These are phyloP conservation scores for Heterobasidion parviporum DNA, from an alignment of 1,284 basidiomycete species.

Conservation along the genomic window DNA sequence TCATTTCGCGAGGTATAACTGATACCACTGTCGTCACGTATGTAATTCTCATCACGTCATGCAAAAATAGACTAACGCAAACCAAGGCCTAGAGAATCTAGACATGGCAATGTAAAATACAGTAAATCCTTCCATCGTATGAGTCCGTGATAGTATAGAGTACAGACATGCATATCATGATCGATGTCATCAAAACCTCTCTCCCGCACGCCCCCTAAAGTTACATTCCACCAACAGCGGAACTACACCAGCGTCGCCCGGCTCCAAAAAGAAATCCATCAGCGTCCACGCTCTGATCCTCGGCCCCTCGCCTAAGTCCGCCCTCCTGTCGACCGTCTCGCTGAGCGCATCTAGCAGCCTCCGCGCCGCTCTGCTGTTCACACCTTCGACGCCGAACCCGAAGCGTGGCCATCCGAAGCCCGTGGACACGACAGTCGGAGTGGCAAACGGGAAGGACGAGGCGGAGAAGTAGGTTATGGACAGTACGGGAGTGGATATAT, in stretches of 20 bases:
- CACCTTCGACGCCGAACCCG: conserved; percentile 73
- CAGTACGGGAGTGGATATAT: conserved; percentile 35
- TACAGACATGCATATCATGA: background rate
- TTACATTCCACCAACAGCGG: conserved; percentile 73
- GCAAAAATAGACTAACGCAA: too few relatives aligned
- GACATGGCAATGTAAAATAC: too few relatives aligned
- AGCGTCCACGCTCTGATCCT: conserved; percentile 63
- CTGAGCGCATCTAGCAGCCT: conserved; percentile 59
- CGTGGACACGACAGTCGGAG: conserved; percentile 57
- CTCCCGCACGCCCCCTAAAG: conserved; percentile 34
- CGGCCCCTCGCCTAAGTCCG: conserved; percentile 17
- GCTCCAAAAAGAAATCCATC: conserved; percentile 62
- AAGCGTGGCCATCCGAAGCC: conserved; percentile 74
- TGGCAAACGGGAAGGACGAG: conserved; percentile 72
- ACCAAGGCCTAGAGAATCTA: too few relatives aligned
- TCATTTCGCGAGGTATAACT: too few relatives aligned
- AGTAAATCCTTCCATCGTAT: too few relatives aligned
- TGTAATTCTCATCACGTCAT: too few relatives aligned
- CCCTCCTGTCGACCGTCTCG: conserved; percentile 6
- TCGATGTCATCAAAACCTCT: background rate
- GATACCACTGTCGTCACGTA: too few relatives aligned
- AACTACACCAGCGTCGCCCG: conserved; percentile 39
- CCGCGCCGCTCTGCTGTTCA: conserved; percentile 63
- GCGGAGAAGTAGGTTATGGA: conserved; percentile 78
- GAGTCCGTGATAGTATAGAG: too few relatives aligned